A percentile compares a stretch with the other conserved stretches of the same genome.
Conservation (phyloP, 169 alveolate species). For the Plasmodium gonderi region DNA sequence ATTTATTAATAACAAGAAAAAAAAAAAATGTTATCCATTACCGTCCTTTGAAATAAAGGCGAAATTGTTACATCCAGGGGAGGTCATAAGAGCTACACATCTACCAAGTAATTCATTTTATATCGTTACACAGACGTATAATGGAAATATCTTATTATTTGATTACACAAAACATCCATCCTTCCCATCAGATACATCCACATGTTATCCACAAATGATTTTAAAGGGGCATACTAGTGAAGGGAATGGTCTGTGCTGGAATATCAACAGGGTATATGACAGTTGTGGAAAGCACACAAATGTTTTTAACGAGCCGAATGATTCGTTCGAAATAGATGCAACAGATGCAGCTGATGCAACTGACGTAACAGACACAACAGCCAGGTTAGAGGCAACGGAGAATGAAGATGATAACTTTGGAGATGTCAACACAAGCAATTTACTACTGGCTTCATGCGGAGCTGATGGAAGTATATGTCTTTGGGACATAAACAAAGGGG, state of each 20-base stretch:
- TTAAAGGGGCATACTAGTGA: slow-evolving; percentile 93
- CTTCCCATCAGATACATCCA: slow-evolving; percentile 89
- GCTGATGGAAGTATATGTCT: slow-evolving; percentile 90
- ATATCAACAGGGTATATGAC: slow-evolving; percentile 54
- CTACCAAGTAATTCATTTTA: slow-evolving; percentile 93
- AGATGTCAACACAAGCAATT: slow-evolving; percentile 78
- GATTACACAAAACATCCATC: slow-evolving; percentile 95
- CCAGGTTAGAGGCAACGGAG: neutral
- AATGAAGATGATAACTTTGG: neutral
- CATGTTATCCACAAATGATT: slow-evolving; percentile 90
- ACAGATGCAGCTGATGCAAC: neutral
- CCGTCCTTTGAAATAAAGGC: slow-evolving; percentile 87
- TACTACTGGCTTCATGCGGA: slow-evolving; percentile 90
- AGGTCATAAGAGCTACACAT: slow-evolving; percentile 88
- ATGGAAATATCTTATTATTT: slow-evolving; percentile 91
- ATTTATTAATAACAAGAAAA: slow-evolving; percentile 74
- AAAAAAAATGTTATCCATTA: slow-evolving; percentile 39
- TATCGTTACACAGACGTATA: slow-evolving; percentile 92
- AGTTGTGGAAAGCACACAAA: neutral
- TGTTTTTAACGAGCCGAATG: neutral
- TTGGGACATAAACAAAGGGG: slow-evolving; percentile 90
- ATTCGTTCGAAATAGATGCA: neutral
- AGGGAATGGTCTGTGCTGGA: slow-evolving; percentile 94
- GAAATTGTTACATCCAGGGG: slow-evolving; percentile 88
- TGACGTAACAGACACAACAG: neutral